These are phyloP conservation scores for Lecanicillium sp. DNA, from an alignment of 2,329 filamentous ascomycete genomes.

Conservation along the genomic window DNA sequence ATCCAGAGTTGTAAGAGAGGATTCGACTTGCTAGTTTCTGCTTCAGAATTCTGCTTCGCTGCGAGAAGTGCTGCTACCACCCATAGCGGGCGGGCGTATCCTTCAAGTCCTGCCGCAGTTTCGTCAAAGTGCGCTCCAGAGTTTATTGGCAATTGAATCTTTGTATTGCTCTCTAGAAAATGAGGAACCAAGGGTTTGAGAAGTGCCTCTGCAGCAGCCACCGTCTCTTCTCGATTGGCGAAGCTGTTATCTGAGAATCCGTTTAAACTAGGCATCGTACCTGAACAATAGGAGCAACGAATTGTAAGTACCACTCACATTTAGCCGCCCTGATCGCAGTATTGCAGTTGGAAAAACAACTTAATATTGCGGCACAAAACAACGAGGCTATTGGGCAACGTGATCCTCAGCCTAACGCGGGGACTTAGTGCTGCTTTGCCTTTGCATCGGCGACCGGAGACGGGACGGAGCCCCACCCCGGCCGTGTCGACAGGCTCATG, in stretches of 20 bases:
- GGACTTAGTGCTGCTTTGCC: too few species aligned
- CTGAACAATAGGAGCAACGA: too few species aligned
- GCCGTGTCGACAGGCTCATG: too few species aligned
- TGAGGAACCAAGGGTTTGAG: constrained; percentile 23
- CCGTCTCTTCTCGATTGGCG: constrained; percentile 23
- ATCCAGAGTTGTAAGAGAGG: constrained; percentile 20
- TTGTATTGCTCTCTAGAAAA: constrained; percentile 24
- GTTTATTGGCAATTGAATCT: constrained; percentile 26
- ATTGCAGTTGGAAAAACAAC: too few species aligned
- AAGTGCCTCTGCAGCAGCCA: constrained; percentile 24
- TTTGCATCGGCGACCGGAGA: constrained; percentile 2
- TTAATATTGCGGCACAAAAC: too few species aligned
- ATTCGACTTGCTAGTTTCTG: not conserved
- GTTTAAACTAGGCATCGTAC: constrained; percentile 22
- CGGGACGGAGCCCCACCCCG: constrained; percentile 1
- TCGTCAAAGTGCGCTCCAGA: constrained; percentile 36
- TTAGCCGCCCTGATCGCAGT: too few species aligned
- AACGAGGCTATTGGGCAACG: too few species aligned
- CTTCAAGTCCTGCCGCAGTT: constrained; percentile 34
- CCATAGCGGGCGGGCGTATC: constrained; percentile 32
- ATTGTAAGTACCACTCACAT: too few species aligned
- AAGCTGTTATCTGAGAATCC: constrained; percentile 35
- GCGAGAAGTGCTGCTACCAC: constrained; percentile 32
- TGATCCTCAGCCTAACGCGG: too few species aligned
- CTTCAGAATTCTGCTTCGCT: not conserved